phyloP scores from a whole-genome alignment of 305 asterid species.

The Fraxinus latifolia region DNA sequence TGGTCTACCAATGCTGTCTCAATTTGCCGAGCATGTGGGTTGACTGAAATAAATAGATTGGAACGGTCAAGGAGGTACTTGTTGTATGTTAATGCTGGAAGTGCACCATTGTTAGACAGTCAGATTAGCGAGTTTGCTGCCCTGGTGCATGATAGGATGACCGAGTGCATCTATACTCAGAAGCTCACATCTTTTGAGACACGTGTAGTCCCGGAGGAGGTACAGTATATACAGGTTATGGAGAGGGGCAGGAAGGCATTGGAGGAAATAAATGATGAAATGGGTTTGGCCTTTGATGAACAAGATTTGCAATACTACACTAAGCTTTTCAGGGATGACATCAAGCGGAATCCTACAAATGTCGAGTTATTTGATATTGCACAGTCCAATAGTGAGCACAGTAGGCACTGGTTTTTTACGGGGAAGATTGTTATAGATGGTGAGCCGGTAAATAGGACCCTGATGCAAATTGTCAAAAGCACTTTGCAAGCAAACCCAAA shows the following conservation, averaged over 20 bases:
- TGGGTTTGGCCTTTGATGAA: slow-evolving; percentile 98
- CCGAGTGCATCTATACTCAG: slow-evolving; percentile 69
- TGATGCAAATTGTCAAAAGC: slow-evolving; percentile 88
- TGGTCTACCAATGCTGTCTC: slow-evolving; percentile 98
- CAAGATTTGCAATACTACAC: slow-evolving; percentile 89
- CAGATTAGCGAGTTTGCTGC: slow-evolving; percentile 71
- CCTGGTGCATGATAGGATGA: slow-evolving; percentile 90
- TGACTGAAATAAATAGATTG: slow-evolving; percentile 67
- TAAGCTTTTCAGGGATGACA: slow-evolving; percentile 75
- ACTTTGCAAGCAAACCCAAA: slow-evolving; percentile 79
- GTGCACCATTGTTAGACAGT: slow-evolving; percentile 43
- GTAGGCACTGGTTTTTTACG: slow-evolving; percentile 95
- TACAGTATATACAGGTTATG: slow-evolving; percentile 70
- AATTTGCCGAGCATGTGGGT: slow-evolving; percentile 77
- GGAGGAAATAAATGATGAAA: slow-evolving; percentile 75
- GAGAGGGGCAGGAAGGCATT: slow-evolving; percentile 82
- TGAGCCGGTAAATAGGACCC: slow-evolving; percentile 61
- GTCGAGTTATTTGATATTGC: slow-evolving; percentile 94
- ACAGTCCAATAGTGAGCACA: slow-evolving; percentile 96
- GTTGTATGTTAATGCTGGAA: slow-evolving; percentile 48
- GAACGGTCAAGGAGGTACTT: slow-evolving; percentile 87
- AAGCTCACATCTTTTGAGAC: slow-evolving; percentile 77
- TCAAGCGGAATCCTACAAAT: slow-evolving; percentile 76
- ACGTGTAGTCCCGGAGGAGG: slow-evolving; percentile 63
- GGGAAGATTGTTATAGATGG: slow-evolving; percentile 87